Percentiles rank a stretch among this genome's conserved stretches.
Evolutionary conservation across 2,329 filamentous ascomycete species (phyloP).

Genomic region (Canariomyces notabilis): DNA sequence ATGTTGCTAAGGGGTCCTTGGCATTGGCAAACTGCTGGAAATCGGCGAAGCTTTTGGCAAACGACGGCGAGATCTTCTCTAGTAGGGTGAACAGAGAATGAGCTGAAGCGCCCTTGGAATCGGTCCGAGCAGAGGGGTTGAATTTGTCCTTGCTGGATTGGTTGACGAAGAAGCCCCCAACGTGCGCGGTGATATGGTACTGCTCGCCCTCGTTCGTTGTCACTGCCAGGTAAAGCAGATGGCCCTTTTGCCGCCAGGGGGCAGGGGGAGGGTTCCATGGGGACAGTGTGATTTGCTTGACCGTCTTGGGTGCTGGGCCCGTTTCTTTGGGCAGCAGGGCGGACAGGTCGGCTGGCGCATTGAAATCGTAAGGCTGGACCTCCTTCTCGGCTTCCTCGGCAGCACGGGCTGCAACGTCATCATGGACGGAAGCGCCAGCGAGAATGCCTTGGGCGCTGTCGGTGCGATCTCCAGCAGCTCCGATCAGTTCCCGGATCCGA

Average conservation of each 20-base stretch:
- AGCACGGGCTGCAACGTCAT: conserved; percentile 58
- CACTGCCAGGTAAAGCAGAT: conserved; percentile 83
- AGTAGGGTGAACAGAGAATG: conserved; percentile 86
- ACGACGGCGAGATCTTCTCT: conserved; percentile 74
- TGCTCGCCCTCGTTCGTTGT: conserved; percentile 94
- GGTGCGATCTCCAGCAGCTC: conserved; percentile 81
- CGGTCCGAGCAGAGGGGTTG: conserved; percentile 74
- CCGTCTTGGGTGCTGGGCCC: conserved; percentile 73
- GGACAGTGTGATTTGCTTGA: conserved; percentile 84
- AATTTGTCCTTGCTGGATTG: conserved; percentile 94
- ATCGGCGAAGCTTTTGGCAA: conserved; percentile 67
- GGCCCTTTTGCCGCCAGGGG: conserved; percentile 83
- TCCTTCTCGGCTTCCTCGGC: conserved; percentile 40
- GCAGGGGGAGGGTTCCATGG: conserved; percentile 96
- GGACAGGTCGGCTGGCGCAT: conserved; percentile 60
- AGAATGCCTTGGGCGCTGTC: conserved; percentile 82
- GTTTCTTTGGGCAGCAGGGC: conserved; percentile 65
- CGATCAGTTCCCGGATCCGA: conserved; percentile 85
- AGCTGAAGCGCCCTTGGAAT: conserved; percentile 71
- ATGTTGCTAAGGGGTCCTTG: conserved; percentile 84
- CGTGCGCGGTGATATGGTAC: conserved; percentile 86
- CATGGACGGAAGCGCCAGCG: conserved; percentile 81
- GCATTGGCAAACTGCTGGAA: conserved; percentile 80
- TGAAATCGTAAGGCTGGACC: conserved; percentile 71
- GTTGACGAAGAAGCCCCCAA: conserved; percentile 95